These are phyloP conservation scores for Globisporangium carolinianum DNA, from an alignment of 352 stramenopile genomes.

Conservation along the genomic window DNA sequence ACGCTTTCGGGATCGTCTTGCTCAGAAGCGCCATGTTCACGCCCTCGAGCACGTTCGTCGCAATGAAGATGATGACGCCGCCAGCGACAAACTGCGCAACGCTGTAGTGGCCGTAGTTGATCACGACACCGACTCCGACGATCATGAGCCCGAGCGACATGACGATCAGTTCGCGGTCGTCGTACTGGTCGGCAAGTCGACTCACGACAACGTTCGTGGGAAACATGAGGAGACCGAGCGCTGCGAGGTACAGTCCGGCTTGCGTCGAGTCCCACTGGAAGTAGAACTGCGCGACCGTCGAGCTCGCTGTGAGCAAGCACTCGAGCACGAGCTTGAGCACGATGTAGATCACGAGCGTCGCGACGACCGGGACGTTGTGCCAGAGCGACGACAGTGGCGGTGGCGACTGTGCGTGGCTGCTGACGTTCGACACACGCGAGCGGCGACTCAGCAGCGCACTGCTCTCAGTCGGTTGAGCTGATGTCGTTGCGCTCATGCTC, in stretches of 20 bases:
- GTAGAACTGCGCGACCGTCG: conserved; percentile 84
- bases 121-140: conserved; percentile 81
- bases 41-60: conserved; percentile 90
- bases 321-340: conserved; percentile 91
- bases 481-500: too few relatives aligned
- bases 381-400: conserved; percentile 48
- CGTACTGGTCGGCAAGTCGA: conserved; percentile 83
- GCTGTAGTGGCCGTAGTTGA: conserved; percentile 84
- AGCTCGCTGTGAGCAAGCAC: conserved; percentile 79
- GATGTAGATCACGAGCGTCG: conserved; percentile 84
- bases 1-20: conserved; percentile 91
- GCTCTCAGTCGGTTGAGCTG: neutral
- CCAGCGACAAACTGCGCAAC: conserved; percentile 82
- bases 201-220: conserved; percentile 89
- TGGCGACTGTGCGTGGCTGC: neutral
- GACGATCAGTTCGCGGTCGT: conserved; percentile 91
- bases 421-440: neutral
- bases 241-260: conserved; percentile 84
- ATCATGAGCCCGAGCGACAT: conserved; percentile 83
- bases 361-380: conserved; percentile 71
- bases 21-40: conserved; percentile 91
- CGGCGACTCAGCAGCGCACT: conserved; percentile 6
- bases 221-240: conserved; percentile 89
- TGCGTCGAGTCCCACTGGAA: conserved; percentile 86
- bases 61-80: conserved; percentile 89